These are phyloP conservation scores for Trichoderma sp. DNA, from an alignment of 2,329 filamentous ascomycete genomes.

Conservation along the genomic window DNA sequence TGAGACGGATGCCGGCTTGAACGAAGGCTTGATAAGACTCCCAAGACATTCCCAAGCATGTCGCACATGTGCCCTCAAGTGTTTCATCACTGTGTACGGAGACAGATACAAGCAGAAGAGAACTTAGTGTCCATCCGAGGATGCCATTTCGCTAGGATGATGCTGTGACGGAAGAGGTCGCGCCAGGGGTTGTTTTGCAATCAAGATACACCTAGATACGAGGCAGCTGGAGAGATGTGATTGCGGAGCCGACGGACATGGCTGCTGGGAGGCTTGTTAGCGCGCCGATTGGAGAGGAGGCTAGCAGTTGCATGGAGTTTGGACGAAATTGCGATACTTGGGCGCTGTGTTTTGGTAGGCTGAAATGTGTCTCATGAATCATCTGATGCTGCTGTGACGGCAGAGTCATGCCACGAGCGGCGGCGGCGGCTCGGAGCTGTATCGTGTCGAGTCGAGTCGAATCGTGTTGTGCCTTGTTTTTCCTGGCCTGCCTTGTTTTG, in stretches of 20 bases:
- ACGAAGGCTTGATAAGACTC: not conserved
- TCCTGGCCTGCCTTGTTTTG: not conserved
- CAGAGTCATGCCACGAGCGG: not conserved
- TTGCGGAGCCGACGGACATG: not conserved
- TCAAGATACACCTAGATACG: not conserved
- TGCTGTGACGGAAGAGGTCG: not conserved
- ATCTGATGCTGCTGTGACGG: conserved; percentile 1
- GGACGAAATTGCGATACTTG: not conserved
- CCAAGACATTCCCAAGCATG: not conserved
- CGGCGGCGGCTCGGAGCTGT: not conserved
- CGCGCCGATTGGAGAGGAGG: not conserved
- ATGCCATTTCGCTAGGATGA: not conserved
- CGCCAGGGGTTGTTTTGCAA: not conserved
- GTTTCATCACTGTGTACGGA: not conserved
- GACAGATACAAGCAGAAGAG: not conserved
- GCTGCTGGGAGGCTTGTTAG: conserved; percentile 5
- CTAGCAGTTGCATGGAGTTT: not conserved
- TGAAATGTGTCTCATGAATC: not conserved
- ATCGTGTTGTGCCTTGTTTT: not conserved
- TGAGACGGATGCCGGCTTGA: not conserved
- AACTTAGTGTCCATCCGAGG: not conserved
- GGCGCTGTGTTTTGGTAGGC: not conserved
- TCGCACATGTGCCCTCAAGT: conserved; percentile 1
- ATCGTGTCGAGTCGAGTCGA: not conserved
- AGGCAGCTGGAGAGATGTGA: conserved; percentile 3